Evolutionary conservation across 1,139 yeast genomes (phyloP).

Genomic region (Arxiozyma bovina): DNA sequence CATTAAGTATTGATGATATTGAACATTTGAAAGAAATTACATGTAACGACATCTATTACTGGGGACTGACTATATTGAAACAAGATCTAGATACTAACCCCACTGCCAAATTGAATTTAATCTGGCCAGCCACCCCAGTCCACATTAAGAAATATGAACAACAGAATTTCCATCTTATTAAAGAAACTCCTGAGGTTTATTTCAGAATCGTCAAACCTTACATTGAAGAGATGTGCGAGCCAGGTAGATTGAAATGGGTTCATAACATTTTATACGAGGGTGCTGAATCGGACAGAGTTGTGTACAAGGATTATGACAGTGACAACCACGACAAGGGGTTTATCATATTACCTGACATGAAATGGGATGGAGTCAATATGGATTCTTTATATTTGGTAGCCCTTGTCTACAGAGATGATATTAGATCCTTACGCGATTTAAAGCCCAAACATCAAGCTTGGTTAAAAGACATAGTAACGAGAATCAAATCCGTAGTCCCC

Average conservation of each 20-base stretch:
- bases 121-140: conserved; percentile 83
- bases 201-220: conserved; percentile 57
- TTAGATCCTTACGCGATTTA: conserved; percentile 69
- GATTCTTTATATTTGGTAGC: conserved; percentile 70
- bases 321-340: conserved; percentile 46
- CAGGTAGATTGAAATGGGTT: conserved; percentile 75
- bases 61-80: conserved; percentile 55
- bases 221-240: conserved; percentile 67
- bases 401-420: conserved; percentile 61
- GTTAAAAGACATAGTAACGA: conserved; percentile 39
- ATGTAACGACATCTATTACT: conserved; percentile 70
- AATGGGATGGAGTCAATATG: conserved; percentile 77
- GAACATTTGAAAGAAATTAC: conserved; percentile 42
- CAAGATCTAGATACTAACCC: conserved; percentile 46
- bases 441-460: conserved; percentile 49
- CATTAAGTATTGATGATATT: conserved; percentile 28
- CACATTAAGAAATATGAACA: conserved; percentile 68
- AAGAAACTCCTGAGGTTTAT: conserved; percentile 79
- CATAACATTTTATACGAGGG: conserved; percentile 73
- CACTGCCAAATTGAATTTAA: conserved; percentile 62
- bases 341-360: conserved; percentile 70
- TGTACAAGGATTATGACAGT: conserved; percentile 25
- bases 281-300: conserved; percentile 72
- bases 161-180: conserved; percentile 50
- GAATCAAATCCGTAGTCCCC: conserved; percentile 42